Conservation (phyloP, 225 moss, liverwort and hornwort genomes). For the Polytrichum formosum region DNA sequence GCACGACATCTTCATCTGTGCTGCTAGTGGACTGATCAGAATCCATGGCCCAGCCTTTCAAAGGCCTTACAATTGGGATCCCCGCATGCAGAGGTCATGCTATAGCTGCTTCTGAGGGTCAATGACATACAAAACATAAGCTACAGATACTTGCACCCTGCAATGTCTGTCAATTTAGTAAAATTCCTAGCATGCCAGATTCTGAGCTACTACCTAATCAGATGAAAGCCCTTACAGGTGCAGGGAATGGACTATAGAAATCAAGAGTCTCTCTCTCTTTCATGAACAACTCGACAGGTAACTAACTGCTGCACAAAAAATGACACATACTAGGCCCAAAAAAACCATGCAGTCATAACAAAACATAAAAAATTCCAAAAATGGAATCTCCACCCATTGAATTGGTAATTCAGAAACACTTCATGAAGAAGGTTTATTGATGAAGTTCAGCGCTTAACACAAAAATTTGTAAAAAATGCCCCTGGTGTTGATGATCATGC, state of each 20-base stretch:
- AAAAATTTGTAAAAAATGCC: too few species aligned
- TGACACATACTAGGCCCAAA: neutral
- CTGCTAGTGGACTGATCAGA: slow-evolving; percentile 14
- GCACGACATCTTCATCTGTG: slow-evolving; percentile 12
- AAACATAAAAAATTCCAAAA: neutral
- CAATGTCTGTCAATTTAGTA: neutral
- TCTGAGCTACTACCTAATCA: neutral
- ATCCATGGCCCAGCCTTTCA: slow-evolving; percentile 4
- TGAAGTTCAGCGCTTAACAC: neutral
- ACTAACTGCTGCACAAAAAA: neutral
- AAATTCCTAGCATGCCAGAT: neutral
- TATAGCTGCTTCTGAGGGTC: slow-evolving; percentile 4
- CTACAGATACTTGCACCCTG: neutral
- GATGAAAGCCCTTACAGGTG: neutral
- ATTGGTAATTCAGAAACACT: neutral
- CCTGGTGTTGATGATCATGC: too few species aligned
- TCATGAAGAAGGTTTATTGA: slow-evolving; percentile 1
- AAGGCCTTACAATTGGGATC: slow-evolving; percentile 2
- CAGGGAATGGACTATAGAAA: neutral
- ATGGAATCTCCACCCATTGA: too few species aligned
- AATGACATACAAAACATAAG: slow-evolving; percentile 2
- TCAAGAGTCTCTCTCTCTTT: neutral
- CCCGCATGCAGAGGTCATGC: slow-evolving; percentile 4
- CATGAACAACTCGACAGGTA: slow-evolving; percentile 3
- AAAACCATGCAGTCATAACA: neutral